Evolutionary conservation across 257 asterid genomes (phyloP).

Genomic region (Nyctanthes arbortristis): DNA sequence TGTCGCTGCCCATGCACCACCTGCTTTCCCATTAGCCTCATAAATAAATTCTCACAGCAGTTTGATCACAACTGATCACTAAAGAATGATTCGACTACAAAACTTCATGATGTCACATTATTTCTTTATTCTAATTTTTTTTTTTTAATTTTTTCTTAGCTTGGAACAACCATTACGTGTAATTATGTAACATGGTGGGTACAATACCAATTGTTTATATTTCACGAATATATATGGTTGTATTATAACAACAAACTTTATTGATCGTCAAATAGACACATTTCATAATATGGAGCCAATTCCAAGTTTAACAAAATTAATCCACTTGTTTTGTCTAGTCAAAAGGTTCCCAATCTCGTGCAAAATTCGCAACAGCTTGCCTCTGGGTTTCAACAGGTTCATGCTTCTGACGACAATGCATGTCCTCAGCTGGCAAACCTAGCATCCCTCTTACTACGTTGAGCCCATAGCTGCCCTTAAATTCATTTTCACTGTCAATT

Average conservation of each 20-base stretch:
- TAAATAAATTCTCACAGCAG: background rate
- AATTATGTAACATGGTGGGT: too few relatives aligned
- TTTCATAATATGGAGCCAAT: too few relatives aligned
- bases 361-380: conserved; percentile 67
- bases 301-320: conserved; percentile 21
- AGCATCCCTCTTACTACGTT: conserved; percentile 84
- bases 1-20: background rate
- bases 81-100: background rate
- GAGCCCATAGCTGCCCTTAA: conserved; percentile 76
- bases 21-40: background rate
- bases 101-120: too few relatives aligned
- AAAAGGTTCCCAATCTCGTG: conserved; percentile 69
- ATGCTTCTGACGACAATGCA: conserved; percentile 73
- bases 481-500: conserved; percentile 76
- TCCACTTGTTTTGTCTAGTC: conserved; percentile 87
- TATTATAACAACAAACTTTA: too few relatives aligned
- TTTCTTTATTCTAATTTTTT: too few relatives aligned
- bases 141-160: too few relatives aligned
- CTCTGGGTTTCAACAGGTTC: conserved; percentile 67
- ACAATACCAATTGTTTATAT: too few relatives aligned
- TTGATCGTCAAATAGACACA: too few relatives aligned
- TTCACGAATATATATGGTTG: too few relatives aligned
- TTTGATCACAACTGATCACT: background rate
- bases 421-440: conserved; percentile 79
- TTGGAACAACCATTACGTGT: too few relatives aligned